Evolutionary conservation across 2,329 filamentous ascomycete species (phyloP), one percentile per base, ranked within the genome.

Genomic region (Neopestalotiopsis rosae): DNA sequence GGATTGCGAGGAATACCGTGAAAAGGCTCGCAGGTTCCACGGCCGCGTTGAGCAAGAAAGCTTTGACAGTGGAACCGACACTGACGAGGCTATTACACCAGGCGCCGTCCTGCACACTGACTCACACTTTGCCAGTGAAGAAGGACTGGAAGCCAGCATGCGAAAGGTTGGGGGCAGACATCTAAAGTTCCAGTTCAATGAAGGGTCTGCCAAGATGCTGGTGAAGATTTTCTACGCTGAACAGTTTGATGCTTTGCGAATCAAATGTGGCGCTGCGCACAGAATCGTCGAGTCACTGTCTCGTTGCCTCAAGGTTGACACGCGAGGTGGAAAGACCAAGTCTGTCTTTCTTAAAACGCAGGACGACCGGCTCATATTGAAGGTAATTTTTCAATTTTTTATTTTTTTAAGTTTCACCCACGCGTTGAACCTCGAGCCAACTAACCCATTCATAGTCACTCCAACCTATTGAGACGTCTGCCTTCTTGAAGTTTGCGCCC

Each of bases 191-290:
- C 94, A 97, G 70, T 99, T 98, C 81, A 91, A 92, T 34, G 95
- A 98, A 78, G 94, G 95, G 0, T 91, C 93, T n/a, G 95, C 97
- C 3, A 94, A 92, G 75, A 97, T 98, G 88, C 92, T 95, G 64
- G 98, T 97, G 85, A 99, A 99, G 81, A 96, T 99, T 61, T 98
- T 99, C 81, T 99, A 97, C 76, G 96, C 96, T 0, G 96, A 98
- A 79, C 96, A 98, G 72, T 99, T 99, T 74, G 96, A 99, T 81
- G 96, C 96, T 3, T 87, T 99, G 52, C 90, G 96, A 68, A 89
- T 93, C 68, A 98, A 97, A 80, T 98, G 95, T 72, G 95, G 95
- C 17, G 92, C 98, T 9, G 91, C 94, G 1, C 95, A 98, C 77
- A 92, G 96, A 45, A 97, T 99, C 72, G 91, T 98, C 32, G 96